Percentiles rank a stretch among this genome's conserved stretches.
Evolutionary conservation across 306 rosid genomes (phyloP).

Genomic region (Malus fusca): DNA sequence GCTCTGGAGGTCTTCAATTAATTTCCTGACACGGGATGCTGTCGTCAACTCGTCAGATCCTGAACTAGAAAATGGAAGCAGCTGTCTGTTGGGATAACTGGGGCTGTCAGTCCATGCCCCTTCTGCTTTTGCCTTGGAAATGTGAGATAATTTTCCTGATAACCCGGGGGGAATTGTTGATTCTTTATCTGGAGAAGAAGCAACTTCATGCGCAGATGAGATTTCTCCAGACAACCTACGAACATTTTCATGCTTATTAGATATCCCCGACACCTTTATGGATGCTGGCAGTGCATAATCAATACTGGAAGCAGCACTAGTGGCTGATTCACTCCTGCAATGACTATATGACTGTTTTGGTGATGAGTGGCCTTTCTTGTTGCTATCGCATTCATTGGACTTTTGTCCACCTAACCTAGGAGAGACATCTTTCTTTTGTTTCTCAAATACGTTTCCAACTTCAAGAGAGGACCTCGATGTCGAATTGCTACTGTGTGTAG

Average conservation of each 20-base stretch:
- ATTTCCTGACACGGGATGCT: conserved; percentile 48
- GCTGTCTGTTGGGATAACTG: conserved; percentile 25
- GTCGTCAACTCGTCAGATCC: conserved; percentile 42
- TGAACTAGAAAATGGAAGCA: conserved; percentile 26
- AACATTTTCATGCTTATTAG: conserved; percentile 32
- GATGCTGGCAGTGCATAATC: conserved; percentile 48
- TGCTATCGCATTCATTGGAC: conserved; percentile 31
- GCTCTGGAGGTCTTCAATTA: conserved; percentile 68
- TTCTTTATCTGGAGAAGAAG: conserved; percentile 34
- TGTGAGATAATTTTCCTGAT: conserved; percentile 37
- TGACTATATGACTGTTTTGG: conserved; percentile 51
- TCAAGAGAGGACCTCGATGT: conserved; percentile 51
- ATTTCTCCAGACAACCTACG: conserved; percentile 47
- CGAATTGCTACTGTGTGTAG: conserved; percentile 31
- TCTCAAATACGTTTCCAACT: conserved; percentile 45
- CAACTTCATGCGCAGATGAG: conserved; percentile 30
- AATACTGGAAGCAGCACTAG: conserved; percentile 64
- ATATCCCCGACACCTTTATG: conserved; percentile 39
- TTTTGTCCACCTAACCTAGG: conserved; percentile 34
- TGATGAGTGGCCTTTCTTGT: conserved; percentile 43
- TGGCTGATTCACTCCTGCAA: conserved; percentile 72
- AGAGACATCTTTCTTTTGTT: conserved; percentile 35
- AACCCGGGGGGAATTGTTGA: conserved; percentile 21
- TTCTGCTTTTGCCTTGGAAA: conserved; percentile 26
- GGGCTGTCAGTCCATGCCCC: conserved; percentile 33